A percentile compares a stretch with the other conserved stretches of the same genome.
These are phyloP conservation scores for Paramecium octaurelia DNA, from an alignment of 73 alveolate species.

Conservation along the genomic window DNA sequence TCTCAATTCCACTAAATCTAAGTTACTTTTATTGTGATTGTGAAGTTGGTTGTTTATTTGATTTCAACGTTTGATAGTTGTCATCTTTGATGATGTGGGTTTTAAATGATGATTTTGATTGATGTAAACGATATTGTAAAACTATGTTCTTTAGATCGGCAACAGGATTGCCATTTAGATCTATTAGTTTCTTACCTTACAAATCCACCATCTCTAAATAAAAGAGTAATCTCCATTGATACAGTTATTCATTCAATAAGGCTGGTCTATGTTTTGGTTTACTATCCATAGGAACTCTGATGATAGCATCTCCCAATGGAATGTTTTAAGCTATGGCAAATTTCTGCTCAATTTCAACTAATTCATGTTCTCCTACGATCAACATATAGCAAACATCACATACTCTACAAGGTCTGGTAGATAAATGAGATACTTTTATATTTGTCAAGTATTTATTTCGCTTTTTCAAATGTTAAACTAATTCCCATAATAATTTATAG, in stretches of 20 bases:
- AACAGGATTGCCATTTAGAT: constrained; percentile 38
- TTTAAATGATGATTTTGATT: constrained; percentile 51
- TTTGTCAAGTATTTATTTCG: constrained; percentile 50
- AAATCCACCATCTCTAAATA: constrained; percentile 72
- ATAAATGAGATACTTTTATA: constrained; percentile 59
- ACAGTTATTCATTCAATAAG: constrained; percentile 71
- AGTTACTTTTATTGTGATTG: neutral
- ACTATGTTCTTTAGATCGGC: constrained; percentile 18
- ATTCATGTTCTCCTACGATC: constrained; percentile 95
- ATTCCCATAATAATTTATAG: constrained; percentile 63
- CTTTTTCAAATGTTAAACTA: constrained; percentile 61
- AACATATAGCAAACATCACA: constrained; percentile 95
- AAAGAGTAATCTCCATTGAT: constrained; percentile 89
- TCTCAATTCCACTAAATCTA: constrained; percentile 39
- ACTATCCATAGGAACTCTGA: constrained; percentile 72
- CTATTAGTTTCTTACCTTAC: constrained; percentile 37
- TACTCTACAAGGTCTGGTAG: constrained; percentile 76
- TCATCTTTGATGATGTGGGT: constrained; percentile 38
- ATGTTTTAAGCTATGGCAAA: constrained; percentile 86
- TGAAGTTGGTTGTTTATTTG: neutral
- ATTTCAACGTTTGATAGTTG: neutral
- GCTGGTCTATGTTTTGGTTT: constrained; percentile 79
- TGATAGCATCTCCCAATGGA: constrained; percentile 79
- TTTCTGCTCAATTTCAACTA: constrained; percentile 88
- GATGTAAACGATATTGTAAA: constrained; percentile 42